Conservation (phyloP, 495 filamentous ascomycete species). For the Sabuloglossum arenarium region DNA sequence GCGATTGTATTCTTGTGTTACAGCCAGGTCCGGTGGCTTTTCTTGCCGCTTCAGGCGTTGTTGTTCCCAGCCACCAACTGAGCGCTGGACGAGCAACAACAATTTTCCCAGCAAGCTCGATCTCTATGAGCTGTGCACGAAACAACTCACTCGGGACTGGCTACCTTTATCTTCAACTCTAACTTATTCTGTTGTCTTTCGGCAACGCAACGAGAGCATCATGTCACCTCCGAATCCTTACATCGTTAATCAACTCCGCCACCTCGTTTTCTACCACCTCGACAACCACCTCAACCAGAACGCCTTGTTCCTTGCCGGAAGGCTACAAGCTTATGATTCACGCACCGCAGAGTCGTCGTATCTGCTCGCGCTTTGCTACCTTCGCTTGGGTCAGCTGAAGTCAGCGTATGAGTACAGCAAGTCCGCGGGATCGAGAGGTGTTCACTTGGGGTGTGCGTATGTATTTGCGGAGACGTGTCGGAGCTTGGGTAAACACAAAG, state of each 20-base stretch:
- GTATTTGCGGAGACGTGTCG: conserved; percentile 80
- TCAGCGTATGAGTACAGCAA: conserved; percentile 54
- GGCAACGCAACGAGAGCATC: conserved; percentile 8
- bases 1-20: background rate
- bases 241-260: conserved; percentile 54
- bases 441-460: conserved; percentile 73
- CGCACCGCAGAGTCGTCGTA: conserved; percentile 60
- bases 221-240: conserved; percentile 54
- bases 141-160: background rate
- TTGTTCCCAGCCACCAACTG: background rate
- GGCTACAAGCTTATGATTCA: conserved; percentile 64
- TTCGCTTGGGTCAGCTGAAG: conserved; percentile 58
- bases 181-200: too few relatives aligned
- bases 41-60: background rate
- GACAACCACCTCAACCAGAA: conserved; percentile 77
- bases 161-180: too few relatives aligned
- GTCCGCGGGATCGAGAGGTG: conserved; percentile 35
- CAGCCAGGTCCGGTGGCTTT: background rate
- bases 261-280: conserved; percentile 78
- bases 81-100: background rate
- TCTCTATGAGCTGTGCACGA: background rate
- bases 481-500: conserved; percentile 42
- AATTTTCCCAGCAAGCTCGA: background rate
- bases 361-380: conserved; percentile 64
- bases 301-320: conserved; percentile 77